Base-by-base conservation (phyloP, 1,139 yeast species). In the Tardiomyces digboiensis region DNA sequence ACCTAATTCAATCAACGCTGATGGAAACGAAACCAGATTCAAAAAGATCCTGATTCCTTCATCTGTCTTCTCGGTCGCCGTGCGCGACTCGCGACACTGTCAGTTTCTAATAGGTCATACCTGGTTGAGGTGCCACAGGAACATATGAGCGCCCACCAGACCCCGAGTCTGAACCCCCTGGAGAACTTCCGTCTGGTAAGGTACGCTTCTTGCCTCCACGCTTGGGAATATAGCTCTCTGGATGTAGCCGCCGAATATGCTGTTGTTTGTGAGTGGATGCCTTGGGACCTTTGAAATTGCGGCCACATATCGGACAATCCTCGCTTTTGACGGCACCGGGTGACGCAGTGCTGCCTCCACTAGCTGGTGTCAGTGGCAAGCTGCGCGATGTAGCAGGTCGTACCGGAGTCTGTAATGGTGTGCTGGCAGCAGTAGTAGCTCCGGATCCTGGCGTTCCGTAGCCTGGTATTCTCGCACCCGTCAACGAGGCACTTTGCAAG, bases 221-320 rank as follows among this genome's bases (percentile, higher is more conserved):
- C 51, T 69, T 68, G 33, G 72, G 72, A 29, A 64, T 65, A 49
- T 70, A 70, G 44, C 62, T 63, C 38, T 66, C 67, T 1, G 74
- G 74, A 45, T 70, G 74, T 36, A 70, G 53, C 36, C 74, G 55
- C 19, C 71, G 61, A 42, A 69, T 68, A 46, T 70, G 74, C 57
- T 70, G 74, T 52, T 70, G 74, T 49, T 64, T 67, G 52, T 70
- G 74, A 1, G 74, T 70, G 2, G 71, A 58, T 2, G 73, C 68
- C 55, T 66, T 68, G 21, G 74, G 73, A 18, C 74, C 74, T 52
- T 63, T 65, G 59, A 70, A 70, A 26, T 58, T 57, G 37, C 74
- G 61, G 8, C 66, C 66, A 50, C 74, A 70, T 38, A 67, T 61
- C 40, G 65, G 70, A 49, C 72, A 67, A 38, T 57, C 65, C 49